Evolutionary conservation across 2,329 filamentous ascomycete genomes (phyloP).

Genomic region (Fusarium kyushuense): DNA sequence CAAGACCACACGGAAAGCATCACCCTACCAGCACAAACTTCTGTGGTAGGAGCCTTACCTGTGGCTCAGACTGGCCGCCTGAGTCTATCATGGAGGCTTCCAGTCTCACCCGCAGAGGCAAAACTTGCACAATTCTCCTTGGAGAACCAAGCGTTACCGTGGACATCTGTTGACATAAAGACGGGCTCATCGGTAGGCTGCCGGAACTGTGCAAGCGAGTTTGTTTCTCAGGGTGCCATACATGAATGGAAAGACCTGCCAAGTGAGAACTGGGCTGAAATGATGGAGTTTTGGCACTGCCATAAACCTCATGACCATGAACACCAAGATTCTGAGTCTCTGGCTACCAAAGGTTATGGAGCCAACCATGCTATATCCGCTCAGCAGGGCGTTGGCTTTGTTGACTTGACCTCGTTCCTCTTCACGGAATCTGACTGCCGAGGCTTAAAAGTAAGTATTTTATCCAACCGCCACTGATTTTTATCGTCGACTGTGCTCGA

Average conservation of each 20-base stretch:
- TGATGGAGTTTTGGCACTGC: slow-evolving; percentile 99
- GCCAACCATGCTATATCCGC: slow-evolving; percentile 80
- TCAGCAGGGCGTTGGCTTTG: slow-evolving; percentile 75
- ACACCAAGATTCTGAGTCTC: slow-evolving; percentile 59
- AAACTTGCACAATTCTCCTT: slow-evolving; percentile 46
- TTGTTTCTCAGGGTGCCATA: slow-evolving; percentile 57
- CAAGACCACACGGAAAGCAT: slow-evolving; percentile 53
- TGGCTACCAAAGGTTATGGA: slow-evolving; percentile 81
- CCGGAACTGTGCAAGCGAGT: slow-evolving; percentile 53
- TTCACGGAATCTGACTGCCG: slow-evolving; percentile 75
- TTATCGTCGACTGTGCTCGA: slow-evolving; percentile 13
- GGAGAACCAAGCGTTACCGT: slow-evolving; percentile 62
- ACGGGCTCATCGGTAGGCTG: slow-evolving; percentile 58
- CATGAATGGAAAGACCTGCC: slow-evolving; percentile 89
- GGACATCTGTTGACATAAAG: slow-evolving; percentile 66
- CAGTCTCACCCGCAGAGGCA: slow-evolving; percentile 50
- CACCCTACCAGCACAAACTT: slow-evolving; percentile 59
- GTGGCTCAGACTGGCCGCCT: slow-evolving; percentile 50
- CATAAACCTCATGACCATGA: slow-evolving; percentile 83
- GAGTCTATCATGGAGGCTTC: slow-evolving; percentile 67
- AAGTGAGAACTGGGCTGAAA: slow-evolving; percentile 97
- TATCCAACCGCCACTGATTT: slow-evolving; percentile 28
- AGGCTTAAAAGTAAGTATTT: slow-evolving; percentile 53
- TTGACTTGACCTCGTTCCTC: slow-evolving; percentile 84
- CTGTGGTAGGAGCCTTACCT: slow-evolving; percentile 53